Conservation (phyloP, 805 yeast species). For the Wickerhamomyces strasburgensis region DNA sequence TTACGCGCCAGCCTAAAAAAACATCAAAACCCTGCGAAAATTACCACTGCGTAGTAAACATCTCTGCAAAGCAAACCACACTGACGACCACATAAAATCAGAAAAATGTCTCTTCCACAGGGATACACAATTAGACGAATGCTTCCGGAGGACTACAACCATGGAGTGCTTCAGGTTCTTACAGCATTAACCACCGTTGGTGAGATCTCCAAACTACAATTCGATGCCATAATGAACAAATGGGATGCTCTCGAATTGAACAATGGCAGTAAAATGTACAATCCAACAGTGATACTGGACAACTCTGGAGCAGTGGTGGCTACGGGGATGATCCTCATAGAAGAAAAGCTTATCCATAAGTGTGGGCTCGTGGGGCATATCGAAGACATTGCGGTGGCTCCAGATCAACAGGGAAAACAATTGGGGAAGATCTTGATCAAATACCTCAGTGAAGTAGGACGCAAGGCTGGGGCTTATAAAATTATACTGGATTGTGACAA, state of each 20-base stretch:
- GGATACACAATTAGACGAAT: conserved; percentile 66
- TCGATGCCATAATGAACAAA: conserved; percentile 44
- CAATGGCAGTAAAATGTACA: conserved; percentile 42
- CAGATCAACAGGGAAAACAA: conserved; percentile 74
- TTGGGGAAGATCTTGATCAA: conserved; percentile 68
- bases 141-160: conserved; percentile 47
- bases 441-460: conserved; percentile 55
- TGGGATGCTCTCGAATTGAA: conserved; percentile 44
- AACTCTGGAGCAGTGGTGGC: conserved; percentile 57
- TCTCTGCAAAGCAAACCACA: too few relatives aligned
- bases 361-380: conserved; percentile 89
- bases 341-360: conserved; percentile 75
- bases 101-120: conserved; percentile 39
- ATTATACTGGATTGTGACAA: conserved; percentile 84
- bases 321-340: conserved; percentile 77
- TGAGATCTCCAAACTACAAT: conserved; percentile 46
- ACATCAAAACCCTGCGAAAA: too few relatives aligned
- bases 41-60: too few relatives aligned
- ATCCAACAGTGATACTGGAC: conserved; percentile 59
- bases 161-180: conserved; percentile 61
- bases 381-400: conserved; percentile 85
- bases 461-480: conserved; percentile 70
- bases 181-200: conserved; percentile 82
- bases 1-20: too few relatives aligned
- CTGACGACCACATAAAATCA: neutral